Evolutionary conservation across 2,329 filamentous ascomycete genomes (phyloP), one percentile per base, ranked within the genome.

Genomic region (Hypoxylon sp.): DNA sequence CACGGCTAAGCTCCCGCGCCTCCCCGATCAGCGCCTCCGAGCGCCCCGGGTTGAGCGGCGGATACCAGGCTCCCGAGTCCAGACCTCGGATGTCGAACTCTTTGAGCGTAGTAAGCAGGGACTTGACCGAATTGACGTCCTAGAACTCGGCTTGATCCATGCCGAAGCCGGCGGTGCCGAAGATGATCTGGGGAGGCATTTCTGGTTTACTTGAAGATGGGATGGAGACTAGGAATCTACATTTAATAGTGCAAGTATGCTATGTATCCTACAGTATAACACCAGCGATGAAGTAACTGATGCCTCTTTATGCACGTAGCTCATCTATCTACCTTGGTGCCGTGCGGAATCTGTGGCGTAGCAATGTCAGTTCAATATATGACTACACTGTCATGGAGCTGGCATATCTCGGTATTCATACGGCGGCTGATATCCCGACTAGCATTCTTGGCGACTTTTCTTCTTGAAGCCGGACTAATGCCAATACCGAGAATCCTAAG

Each of bases 11-110:
- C 2, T 71, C 72, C 14, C 57, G 61, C 3, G 74, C 69, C 45
- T 74, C 74, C 11, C 77, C 77, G 3, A 80, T 64, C 6, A 80
- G 69, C 48, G 73, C 16, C 54, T 79, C 78, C 0, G 78, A 73
- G 9, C 58, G 69, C 5, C 77, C 76, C 3, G 76, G 74, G 8
- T 74, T 74, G 3, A 67, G 57, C 2, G 74, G 75, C 21, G 78
- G 75, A 45, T 80, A 80, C 12, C 77, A 73, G 8, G 76, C 74
- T 2, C 73, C 78, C 1, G 77, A 60, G 23, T 74, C 71, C 4
- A 75, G 55, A 11, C 67, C 67, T 2, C 16, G 29, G 53, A 74
- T 69, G 14, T 65, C 69, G 5, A 73, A 69, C 0, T 21, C 27
- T 7, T 53, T 61, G 5, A 76, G 62, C 1, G 65, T 71, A 8